Conservation (phyloP, 139 green algal species). For the Trebouxia sp. region DNA sequence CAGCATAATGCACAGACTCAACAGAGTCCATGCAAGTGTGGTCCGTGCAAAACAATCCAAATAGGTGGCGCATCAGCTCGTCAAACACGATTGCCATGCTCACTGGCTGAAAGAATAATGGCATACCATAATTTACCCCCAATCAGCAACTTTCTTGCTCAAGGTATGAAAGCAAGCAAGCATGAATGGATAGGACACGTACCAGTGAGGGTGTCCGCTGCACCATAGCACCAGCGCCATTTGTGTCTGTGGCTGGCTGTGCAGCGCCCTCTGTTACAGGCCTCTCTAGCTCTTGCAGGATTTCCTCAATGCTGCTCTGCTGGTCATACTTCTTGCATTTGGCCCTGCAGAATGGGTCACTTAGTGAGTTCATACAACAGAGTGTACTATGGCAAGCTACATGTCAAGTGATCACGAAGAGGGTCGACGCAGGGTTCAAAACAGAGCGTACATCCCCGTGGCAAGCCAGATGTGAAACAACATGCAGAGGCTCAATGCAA, state of each 20-base stretch:
- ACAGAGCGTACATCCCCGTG: too few species aligned
- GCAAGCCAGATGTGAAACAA: too few species aligned
- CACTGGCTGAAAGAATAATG: too few species aligned
- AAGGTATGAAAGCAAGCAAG: too few species aligned
- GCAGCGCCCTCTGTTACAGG: background rate
- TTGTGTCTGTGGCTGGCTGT: background rate
- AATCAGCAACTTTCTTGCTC: too few species aligned
- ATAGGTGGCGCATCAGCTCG: too few species aligned
- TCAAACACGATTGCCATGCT: too few species aligned
- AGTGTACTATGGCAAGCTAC: too few species aligned
- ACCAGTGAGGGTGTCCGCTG: background rate
- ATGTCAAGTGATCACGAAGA: background rate
- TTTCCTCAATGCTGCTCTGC: constrained; percentile 46
- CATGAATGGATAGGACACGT: background rate
- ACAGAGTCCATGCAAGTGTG: background rate
- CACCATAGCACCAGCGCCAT: background rate
- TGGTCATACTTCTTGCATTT: constrained; percentile 63
- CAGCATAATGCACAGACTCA: background rate
- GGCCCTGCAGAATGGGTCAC: constrained; percentile 22
- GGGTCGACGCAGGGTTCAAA: background rate
- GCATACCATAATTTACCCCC: too few species aligned
- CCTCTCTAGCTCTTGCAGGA: constrained; percentile 51
- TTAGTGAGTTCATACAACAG: too few species aligned
- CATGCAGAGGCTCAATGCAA: background rate
- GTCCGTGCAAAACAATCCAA: too few species aligned